A percentile compares a stretch with the other conserved stretches of the same genome.
phyloP scores from a whole-genome alignment of 1,284 basidiomycete species.

The Rhodotorula sp. region DNA sequence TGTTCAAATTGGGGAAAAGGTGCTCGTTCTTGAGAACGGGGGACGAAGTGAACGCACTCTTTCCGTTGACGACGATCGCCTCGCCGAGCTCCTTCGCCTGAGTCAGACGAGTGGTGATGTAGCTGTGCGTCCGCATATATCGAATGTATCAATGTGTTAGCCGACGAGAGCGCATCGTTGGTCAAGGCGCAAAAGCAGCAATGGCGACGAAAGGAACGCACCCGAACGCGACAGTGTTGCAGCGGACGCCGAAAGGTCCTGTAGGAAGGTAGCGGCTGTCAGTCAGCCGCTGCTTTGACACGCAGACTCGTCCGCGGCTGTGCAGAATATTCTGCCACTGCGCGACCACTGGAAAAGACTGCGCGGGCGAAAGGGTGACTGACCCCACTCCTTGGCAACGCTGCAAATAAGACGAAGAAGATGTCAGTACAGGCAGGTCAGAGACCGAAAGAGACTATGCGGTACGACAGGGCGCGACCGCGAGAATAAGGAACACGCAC shows the following conservation, averaged over 20 bases:
- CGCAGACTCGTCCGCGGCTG: background rate
- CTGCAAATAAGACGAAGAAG: background rate
- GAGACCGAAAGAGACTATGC: background rate
- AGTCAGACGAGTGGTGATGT: conserved; percentile 47
- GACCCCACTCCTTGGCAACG: conserved; percentile 79
- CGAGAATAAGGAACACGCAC: background rate
- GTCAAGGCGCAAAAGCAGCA: background rate
- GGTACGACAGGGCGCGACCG: too few relatives aligned
- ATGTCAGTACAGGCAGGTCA: too few relatives aligned
- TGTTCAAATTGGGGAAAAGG: background rate
- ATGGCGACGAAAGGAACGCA: conserved; percentile 58
- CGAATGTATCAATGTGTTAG: background rate
- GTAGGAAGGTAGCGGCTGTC: fast-evolving
- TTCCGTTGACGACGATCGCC: conserved; percentile 73
- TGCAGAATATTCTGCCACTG: background rate
- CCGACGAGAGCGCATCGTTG: background rate
- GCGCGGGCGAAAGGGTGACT: conserved; percentile 17
- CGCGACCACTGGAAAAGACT: too few relatives aligned
- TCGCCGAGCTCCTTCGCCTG: conserved; percentile 72
- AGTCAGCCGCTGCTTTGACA: background rate
- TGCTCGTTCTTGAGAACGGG: too few relatives aligned
- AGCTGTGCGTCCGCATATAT: conserved; percentile 2
- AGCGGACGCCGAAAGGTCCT: conserved; percentile 65
- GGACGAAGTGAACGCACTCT: conserved; percentile 57
- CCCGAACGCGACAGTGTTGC: conserved; percentile 76